Conservation (phyloP, 805 yeast genomes). For the Lachancea kluyveri region DNA sequence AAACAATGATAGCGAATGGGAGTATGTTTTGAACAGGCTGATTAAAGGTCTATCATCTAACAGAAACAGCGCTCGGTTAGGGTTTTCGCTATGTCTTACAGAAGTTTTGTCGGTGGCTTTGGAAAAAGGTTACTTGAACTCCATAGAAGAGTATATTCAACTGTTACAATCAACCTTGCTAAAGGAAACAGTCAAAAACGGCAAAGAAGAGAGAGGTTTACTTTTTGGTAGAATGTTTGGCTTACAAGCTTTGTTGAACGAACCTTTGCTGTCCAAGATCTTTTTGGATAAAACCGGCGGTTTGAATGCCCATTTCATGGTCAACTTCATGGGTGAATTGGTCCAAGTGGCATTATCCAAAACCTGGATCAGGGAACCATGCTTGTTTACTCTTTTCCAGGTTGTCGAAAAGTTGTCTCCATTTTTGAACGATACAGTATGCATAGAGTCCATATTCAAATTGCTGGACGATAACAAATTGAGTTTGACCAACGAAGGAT, state of each 20-base stretch:
- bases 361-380: constrained; percentile 83
- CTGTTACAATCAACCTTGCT: constrained; percentile 29
- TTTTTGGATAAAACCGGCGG: constrained; percentile 18
- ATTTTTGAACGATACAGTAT: constrained; percentile 15
- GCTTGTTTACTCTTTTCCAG: constrained; percentile 62
- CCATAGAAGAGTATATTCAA: constrained; percentile 19
- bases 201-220: constrained; percentile 75
- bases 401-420: constrained; percentile 33
- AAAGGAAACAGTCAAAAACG: constrained; percentile 44
- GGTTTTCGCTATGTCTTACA: constrained; percentile 81
- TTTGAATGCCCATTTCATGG: constrained; percentile 27
- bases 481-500: constrained; percentile 69
- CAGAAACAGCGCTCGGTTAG: constrained; percentile 77
- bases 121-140: constrained; percentile 16
- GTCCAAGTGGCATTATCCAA: constrained; percentile 57
- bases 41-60: constrained; percentile 77
- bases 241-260: constrained; percentile 63
- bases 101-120: constrained; percentile 46
- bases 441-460: constrained; percentile 32
- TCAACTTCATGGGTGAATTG: constrained; percentile 39
- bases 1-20: constrained; percentile 55
- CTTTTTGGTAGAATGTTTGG: constrained; percentile 85
- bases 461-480: constrained; percentile 47
- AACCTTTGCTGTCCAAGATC: constrained; percentile 32
- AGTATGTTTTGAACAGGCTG: constrained; percentile 72